A percentile compares a stretch with the other conserved stretches of the same genome.
phyloP scores from a whole-genome alignment of 2,329 filamentous ascomycete species.

The Penicillium hesseltinei region DNA sequence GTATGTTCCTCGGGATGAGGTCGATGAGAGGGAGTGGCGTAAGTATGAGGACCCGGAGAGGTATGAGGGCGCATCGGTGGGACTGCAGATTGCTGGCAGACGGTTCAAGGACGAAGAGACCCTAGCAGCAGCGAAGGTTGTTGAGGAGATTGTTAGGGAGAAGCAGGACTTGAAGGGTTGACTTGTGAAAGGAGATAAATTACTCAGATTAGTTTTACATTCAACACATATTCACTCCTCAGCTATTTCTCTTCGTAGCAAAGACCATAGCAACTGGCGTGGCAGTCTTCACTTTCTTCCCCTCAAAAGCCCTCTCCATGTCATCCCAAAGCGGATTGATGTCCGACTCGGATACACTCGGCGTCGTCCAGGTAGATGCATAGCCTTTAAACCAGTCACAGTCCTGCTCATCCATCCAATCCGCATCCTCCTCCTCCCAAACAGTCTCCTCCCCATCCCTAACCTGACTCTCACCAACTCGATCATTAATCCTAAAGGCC shows the following conservation, averaged over 20 bases:
- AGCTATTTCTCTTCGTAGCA: not conserved
- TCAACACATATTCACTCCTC: not conserved
- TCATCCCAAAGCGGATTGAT: constrained; percentile 4
- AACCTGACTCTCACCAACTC: not conserved
- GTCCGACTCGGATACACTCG: not conserved
- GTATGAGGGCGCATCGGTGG: constrained; percentile 48
- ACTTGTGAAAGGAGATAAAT: not conserved
- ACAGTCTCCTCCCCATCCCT: not conserved
- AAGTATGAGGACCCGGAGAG: constrained; percentile 31
- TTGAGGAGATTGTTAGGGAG: constrained; percentile 20
- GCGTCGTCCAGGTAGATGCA: constrained; percentile 3
- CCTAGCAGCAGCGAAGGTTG: constrained; percentile 31
- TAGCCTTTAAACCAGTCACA: constrained; percentile 7
- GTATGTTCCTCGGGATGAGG: constrained; percentile 26
- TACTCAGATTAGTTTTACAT: not conserved
- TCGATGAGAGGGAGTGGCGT: constrained; percentile 34
- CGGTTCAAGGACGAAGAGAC: constrained; percentile 56
- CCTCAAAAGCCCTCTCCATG: constrained; percentile 2
- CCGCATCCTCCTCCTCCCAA: constrained; percentile 2
- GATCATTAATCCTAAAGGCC: constrained; percentile 4
- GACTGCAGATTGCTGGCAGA: constrained; percentile 52
- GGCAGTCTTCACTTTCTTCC: constrained; percentile 5
- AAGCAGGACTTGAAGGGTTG: constrained; percentile 3
- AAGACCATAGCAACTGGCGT: constrained; percentile 6
- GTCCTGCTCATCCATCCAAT: constrained; percentile 7